Evolutionary conservation across 2,329 filamentous ascomycete genomes (phyloP), one percentile per base, ranked within the genome.

Genomic region (Fusarium sp.): DNA sequence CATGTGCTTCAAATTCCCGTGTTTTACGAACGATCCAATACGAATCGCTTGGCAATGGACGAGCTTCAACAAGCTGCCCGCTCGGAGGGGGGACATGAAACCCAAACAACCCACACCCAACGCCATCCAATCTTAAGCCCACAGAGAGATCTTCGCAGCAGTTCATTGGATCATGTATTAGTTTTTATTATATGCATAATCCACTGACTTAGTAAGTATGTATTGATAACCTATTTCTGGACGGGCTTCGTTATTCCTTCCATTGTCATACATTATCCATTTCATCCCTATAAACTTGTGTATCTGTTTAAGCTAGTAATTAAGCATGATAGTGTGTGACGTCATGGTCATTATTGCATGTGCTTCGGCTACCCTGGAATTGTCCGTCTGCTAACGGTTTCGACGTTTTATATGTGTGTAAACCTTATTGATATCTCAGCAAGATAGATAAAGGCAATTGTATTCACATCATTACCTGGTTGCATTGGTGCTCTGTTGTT

Each of bases 51-150:
- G 18, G 13, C 40, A 58, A 21, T 19, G 52, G n/a, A 33, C 30
- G 47, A 43, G 28, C 23, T 35, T 32, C 30, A 28, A 30, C 25
- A 11, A n/a, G 32, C 42, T 37, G 23, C 19, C n/a, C 50, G 19
- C 23, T 16, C n/a, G 21, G 52, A 65, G 49, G 52, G 43, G 43
- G 49, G 50, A 64, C 38, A 54, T 73, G 73, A 74, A 77, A 76
- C 65, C 58, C 44, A 25, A 46, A 33, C 43, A 72, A 44, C 54
- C 72, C 75, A 72, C 73, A 60, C 38, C 37, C 18, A 52, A 64
- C 59, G 60, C 67, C 63, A 56, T 70, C 64, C 50, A 76, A 77
- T 77, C 50, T 77, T 72, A 65, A 64, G 50, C 30, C 38, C 47
- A 47, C 58, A 49, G 46, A 42, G 54, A 60, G 60, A 72, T 66